A percentile compares a stretch with the other conserved stretches of the same genome.
These are phyloP conservation scores for Brasenia schreberi DNA, from an alignment of 164 flowering plant genomes.

Conservation along the genomic window DNA sequence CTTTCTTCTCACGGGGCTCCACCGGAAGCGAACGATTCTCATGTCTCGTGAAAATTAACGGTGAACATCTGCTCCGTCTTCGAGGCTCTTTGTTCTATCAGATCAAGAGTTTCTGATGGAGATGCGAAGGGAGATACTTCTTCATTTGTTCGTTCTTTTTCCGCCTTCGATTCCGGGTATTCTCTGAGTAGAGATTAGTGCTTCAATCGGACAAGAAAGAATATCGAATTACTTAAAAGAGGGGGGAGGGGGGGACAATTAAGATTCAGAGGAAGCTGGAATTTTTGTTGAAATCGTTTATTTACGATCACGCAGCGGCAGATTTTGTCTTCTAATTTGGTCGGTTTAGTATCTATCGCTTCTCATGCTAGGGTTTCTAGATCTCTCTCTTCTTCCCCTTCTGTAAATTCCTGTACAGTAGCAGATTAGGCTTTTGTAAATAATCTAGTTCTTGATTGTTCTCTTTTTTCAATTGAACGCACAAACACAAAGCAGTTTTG, in stretches of 20 bases:
- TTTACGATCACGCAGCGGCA: not conserved
- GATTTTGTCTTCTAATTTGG: not conserved
- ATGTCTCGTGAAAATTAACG: not conserved
- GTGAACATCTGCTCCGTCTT: not conserved
- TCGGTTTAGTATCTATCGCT: not conserved
- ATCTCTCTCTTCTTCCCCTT: not conserved
- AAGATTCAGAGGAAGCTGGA: not conserved
- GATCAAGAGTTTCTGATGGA: not conserved
- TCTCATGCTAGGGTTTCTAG: too few species aligned
- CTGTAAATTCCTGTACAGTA: not conserved
- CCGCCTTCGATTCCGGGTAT: not conserved
- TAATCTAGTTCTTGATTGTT: not conserved
- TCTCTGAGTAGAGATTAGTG: not conserved
- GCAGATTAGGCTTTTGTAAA: not conserved
- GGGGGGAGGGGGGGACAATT: not conserved
- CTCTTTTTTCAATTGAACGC: too few species aligned
- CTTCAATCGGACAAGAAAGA: not conserved
- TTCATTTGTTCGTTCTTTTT: not conserved
- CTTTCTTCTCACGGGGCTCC: not conserved
- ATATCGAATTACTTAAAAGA: not conserved
- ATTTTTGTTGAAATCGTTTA: not conserved
- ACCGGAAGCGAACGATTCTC: too few species aligned
- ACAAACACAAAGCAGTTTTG: not conserved
- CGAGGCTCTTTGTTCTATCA: not conserved
- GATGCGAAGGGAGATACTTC: not conserved